Base-by-base conservation (phyloP, 108 stramenopile genomes). In the Schizochytrium sp. region DNA sequence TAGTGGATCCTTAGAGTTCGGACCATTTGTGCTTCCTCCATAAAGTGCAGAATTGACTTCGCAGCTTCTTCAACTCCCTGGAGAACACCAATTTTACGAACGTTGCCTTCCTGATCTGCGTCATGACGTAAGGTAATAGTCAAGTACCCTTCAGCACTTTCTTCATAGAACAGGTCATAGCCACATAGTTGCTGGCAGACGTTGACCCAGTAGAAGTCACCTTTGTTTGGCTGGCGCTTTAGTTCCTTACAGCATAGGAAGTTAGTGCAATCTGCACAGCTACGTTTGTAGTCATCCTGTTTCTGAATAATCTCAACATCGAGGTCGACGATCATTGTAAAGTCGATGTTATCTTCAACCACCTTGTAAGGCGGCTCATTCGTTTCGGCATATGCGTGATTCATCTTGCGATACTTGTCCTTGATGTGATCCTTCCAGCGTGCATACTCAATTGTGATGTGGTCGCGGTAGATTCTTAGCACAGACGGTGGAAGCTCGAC, bases 381-480 rank as follows among this genome's bases (percentile, higher is more conserved):
- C 28, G 76, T 49, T 5, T 7, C 12, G 4, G 76, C 53, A 49
- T 55, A 55, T 1, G 76, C 76, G 28, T 55, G 50, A 28, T 83
- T 42, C 10, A 83, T 47, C 76, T 83, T 55, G 50, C 53, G 50
- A 3, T 83, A 83, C 28, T 83, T 83, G 17, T 83, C 53, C 28
- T 83, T 38, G 15, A 83, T 55, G 15, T 83, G 50, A 28, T 83
- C 76, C 13, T 55, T 49, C 76, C 76, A 83, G 53, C 47, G 47
- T 8, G 28, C 50, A 5, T 49, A 13, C 3, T 49, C 47, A 53
- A 83, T 83, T 17, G 76, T 55, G 53, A 83, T 47, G 53, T 83
- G 76, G 76, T 83, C 76, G 47, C 76, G 76, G 28, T 83, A 83
- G 50, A 83, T 55, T n/a, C 47, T 17, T 5, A 83, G 50, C 76